These are phyloP conservation scores for Hirsutella thompsonii DNA, from an alignment of 2,329 filamentous ascomycete genomes.

Conservation along the genomic window DNA sequence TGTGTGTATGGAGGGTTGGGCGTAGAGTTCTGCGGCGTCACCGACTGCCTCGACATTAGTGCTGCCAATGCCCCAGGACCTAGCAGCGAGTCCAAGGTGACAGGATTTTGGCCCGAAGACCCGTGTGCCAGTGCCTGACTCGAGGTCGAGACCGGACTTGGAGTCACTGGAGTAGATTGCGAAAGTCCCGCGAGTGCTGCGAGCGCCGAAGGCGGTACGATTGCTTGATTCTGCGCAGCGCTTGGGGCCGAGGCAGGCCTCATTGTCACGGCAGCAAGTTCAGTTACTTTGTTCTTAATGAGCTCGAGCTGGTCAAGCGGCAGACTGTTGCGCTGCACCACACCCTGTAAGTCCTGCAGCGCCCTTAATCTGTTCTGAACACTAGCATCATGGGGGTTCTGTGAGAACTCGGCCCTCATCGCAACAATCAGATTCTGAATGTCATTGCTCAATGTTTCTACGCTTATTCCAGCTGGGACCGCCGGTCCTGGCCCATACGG, in stretches of 20 bases:
- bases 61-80: slow-evolving; percentile 47
- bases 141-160: slow-evolving; percentile 14
- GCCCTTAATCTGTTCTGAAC: slow-evolving; percentile 72
- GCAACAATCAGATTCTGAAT: slow-evolving; percentile 65
- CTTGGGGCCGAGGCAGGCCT: slow-evolving; percentile 32
- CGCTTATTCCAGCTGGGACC: slow-evolving; percentile 38
- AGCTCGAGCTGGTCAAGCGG: slow-evolving; percentile 70
- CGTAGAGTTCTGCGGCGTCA: slow-evolving; percentile 34
- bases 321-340: slow-evolving; percentile 63
- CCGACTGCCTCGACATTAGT: slow-evolving; percentile 40
- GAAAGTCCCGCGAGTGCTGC: slow-evolving; percentile 18
- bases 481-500: slow-evolving; percentile 19
- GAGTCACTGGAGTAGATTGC: slow-evolving; percentile 19
- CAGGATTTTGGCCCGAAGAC: slow-evolving; percentile 16
- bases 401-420: slow-evolving; percentile 61
- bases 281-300: slow-evolving; percentile 74
- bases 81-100: slow-evolving; percentile 46
- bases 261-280: slow-evolving; percentile 53
- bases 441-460: slow-evolving; percentile 70
- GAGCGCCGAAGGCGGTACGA: slow-evolving; percentile 17
- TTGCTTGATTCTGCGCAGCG: slow-evolving; percentile 25
- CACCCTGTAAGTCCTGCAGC: slow-evolving; percentile 66
- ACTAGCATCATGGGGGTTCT: slow-evolving; percentile 62
- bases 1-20: slow-evolving; percentile 21
- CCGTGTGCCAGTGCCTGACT: slow-evolving; percentile 17